These are phyloP conservation scores for Oxytropis ochrocephala DNA, from an alignment of 306 rosid genomes.

Conservation along the genomic window DNA sequence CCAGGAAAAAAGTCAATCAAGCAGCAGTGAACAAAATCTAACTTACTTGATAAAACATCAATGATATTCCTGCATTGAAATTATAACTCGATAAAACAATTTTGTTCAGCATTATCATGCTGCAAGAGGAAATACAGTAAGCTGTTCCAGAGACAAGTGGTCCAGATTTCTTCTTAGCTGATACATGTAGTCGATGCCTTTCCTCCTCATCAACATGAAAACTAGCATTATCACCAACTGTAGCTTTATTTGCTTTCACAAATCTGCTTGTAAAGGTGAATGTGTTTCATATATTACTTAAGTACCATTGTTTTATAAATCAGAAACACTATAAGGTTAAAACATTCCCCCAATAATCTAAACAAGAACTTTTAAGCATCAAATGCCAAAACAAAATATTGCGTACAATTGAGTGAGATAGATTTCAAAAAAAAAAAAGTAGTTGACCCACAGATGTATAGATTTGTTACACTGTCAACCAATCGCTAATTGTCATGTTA, in stretches of 20 bases:
- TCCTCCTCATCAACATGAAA: constrained; percentile 39
- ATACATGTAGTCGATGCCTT: constrained; percentile 49
- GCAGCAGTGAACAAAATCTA: background rate
- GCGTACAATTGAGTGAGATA: too few species aligned
- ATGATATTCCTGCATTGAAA: constrained; percentile 78
- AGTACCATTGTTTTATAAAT: background rate
- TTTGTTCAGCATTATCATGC: constrained; percentile 88
- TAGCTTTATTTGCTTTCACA: constrained; percentile 44
- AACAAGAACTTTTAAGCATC: background rate
- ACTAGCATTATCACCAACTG: constrained; percentile 21
- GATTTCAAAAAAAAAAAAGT: too few species aligned
- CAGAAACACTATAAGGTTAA: background rate
- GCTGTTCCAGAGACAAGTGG: constrained; percentile 78
- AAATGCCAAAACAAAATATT: too few species aligned
- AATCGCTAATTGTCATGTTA: too few species aligned
- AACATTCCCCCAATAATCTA: background rate
- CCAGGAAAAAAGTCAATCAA: background rate
- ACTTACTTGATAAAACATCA: constrained; percentile 89
- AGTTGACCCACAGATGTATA: too few species aligned
- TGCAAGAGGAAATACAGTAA: constrained; percentile 85
- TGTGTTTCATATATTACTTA: background rate
- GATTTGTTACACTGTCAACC: too few species aligned
- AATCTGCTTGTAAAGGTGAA: constrained; percentile 38
- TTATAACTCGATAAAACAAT: constrained; percentile 64
- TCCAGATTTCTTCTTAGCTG: constrained; percentile 49